Conservation (phyloP, 2,329 filamentous ascomycete genomes). For the Periglandula ipomoeae region DNA sequence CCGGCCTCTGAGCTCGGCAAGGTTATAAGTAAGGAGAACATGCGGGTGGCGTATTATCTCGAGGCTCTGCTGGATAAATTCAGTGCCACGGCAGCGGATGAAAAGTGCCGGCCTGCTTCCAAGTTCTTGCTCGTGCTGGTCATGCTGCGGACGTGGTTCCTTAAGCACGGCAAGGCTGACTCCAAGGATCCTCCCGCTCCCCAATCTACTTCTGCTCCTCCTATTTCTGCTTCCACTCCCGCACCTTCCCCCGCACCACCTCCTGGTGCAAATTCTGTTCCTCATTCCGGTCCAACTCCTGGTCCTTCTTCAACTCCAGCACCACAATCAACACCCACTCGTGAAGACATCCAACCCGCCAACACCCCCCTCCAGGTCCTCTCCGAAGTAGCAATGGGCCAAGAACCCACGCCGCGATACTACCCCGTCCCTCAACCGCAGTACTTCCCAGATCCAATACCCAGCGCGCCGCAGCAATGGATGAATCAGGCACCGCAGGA, state of each 20-base stretch:
- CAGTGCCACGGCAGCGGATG: constrained; percentile 49
- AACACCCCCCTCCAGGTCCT: constrained; percentile 48
- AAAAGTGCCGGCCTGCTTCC: constrained; percentile 54
- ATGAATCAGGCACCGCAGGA: constrained; percentile 7
- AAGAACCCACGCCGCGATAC: constrained; percentile 23
- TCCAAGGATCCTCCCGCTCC: background rate
- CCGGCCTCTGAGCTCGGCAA: constrained; percentile 58
- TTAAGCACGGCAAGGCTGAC: constrained; percentile 34
- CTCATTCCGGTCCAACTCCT: no score
- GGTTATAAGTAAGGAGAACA: constrained; percentile 57
- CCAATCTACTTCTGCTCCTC: background rate
- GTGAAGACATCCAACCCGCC: constrained; percentile 20
- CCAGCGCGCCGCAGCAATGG: constrained; percentile 7
- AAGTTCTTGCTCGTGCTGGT: constrained; percentile 64
- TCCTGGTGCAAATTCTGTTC: no score
- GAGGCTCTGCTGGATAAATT: constrained; percentile 63
- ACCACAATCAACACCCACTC: constrained; percentile 3
- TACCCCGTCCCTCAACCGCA: constrained; percentile 10
- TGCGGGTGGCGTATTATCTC: constrained; percentile 58
- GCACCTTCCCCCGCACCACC: background rate
- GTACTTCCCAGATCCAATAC: no score
- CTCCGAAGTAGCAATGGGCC: constrained; percentile 45
- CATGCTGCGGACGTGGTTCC: constrained; percentile 64
- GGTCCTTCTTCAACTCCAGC: no score
- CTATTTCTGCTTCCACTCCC: background rate